phyloP scores from a whole-genome alignment of 2,329 filamentous ascomycete genomes.

The Nothophaeocryptopus gaeumannii region DNA sequence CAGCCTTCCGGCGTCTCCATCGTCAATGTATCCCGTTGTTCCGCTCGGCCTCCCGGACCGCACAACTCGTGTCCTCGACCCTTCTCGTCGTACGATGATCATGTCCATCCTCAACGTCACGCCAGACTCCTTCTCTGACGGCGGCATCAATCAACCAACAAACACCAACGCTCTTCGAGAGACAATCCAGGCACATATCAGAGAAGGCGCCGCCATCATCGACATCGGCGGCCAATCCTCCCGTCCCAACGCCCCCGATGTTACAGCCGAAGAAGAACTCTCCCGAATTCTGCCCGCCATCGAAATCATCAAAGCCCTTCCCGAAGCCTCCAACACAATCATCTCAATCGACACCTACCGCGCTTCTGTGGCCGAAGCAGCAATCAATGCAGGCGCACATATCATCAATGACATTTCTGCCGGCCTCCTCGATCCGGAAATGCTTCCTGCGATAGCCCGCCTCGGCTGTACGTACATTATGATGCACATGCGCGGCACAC shows the following conservation, averaged over 20 bases:
- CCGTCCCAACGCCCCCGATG: slow-evolving; percentile 68
- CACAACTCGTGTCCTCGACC: slow-evolving; percentile 58
- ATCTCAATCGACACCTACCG: slow-evolving; percentile 94
- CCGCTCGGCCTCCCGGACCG: slow-evolving; percentile 42
- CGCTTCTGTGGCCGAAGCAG: slow-evolving; percentile 73
- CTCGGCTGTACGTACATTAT: slow-evolving; percentile 76
- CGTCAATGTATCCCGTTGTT: slow-evolving; percentile 38
- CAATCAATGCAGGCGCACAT: slow-evolving; percentile 75
- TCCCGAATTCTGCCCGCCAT: slow-evolving; percentile 78
- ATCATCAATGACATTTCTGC: slow-evolving; percentile 94
- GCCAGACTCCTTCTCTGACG: slow-evolving; percentile 95
- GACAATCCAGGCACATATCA: slow-evolving; percentile 62
- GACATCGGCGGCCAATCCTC: slow-evolving; percentile 94
- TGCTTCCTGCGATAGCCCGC: slow-evolving; percentile 76
- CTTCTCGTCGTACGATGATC: slow-evolving; percentile 63
- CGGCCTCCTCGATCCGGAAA: slow-evolving; percentile 71
- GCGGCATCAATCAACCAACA: slow-evolving; percentile 59
- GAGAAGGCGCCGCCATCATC: slow-evolving; percentile 73
- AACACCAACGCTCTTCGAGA: slow-evolving; percentile 51
- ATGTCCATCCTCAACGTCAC: slow-evolving; percentile 97
- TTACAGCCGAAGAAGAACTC: slow-evolving; percentile 71
- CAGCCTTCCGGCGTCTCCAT: slow-evolving; percentile 34
- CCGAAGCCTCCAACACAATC: slow-evolving; percentile 61
- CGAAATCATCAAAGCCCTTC: slow-evolving; percentile 64
- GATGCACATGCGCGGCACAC: slow-evolving; percentile 92